Base-by-base conservation (phyloP, 164 flowering plant genomes). In the Amborella trichopoda region DNA sequence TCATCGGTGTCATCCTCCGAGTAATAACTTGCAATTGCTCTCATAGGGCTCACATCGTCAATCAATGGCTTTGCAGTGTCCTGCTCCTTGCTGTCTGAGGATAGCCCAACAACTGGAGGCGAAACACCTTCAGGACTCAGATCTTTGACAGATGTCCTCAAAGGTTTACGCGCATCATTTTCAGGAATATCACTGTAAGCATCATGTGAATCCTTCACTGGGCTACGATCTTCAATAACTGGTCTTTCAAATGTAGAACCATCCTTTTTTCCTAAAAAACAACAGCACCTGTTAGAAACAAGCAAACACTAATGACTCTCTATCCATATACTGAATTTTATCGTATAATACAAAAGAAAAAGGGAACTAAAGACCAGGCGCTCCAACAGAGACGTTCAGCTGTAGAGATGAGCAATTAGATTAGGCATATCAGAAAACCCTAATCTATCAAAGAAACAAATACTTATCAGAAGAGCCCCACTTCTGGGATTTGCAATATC, bases 1-100 rank as follows among this genome's bases (percentile, higher is more conserved):
- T 63, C 67, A 24, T 71, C 85, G 23, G 58, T 52, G 61, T 63
- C 60, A 46, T 73, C 80, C 62, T 80, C 85, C 47, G 90, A 80
- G 28, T 83, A 72, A 73, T 82, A 82, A 46, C 55, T 70, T 59
- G 74, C 73, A 20, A 78, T 16, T 40, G 75, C 81, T 64, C 61
- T 74, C 45, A 84, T 64, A 11, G 89, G 74, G 54, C 73, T 74
- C 40, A 67, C 62, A 44, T 38, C 58, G 62, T 49, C 47, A 16
- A 49, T 27, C 30, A 23, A 34, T 54, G 55, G 28, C 26, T n/a
- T 8, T 26, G 46, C 2, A 21, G 49, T 44, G 48, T 54, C 52
- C 49, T 56, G 43, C 3, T 36, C 13, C 17, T 20, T 37, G 37
- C 37, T 39, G 21, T 41, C 53, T 11, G 34, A 20, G 16, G 56